These are phyloP conservation scores for Pseudogymnoascus sp. DNA, from an alignment of 2,329 filamentous ascomycete genomes.

Conservation along the genomic window DNA sequence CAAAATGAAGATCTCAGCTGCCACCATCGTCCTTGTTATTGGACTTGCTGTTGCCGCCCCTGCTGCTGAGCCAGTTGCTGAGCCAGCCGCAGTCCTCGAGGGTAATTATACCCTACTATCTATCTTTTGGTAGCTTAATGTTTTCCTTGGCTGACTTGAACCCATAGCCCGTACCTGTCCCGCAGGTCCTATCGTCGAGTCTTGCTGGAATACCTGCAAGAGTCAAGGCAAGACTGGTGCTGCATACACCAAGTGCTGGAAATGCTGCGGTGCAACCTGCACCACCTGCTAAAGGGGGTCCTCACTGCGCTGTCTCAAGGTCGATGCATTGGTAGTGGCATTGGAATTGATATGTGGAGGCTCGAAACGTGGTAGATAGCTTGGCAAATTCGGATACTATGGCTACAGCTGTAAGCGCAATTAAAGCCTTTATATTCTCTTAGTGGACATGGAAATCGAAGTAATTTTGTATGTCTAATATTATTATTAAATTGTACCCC, in stretches of 20 bases:
- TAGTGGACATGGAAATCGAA: not conserved
- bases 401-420: not conserved
- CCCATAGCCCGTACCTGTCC: not conserved
- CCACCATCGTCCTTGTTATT: not conserved
- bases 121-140: not conserved
- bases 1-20: not conserved
- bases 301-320: not conserved
- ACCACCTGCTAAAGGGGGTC: not conserved
- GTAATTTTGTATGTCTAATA: not conserved
- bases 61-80: not conserved
- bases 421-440: not conserved
- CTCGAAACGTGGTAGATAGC: not conserved
- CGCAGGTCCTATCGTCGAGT: not conserved
- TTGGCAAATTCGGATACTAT: not conserved
- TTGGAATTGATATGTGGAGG: not conserved
- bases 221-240: not conserved
- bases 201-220: not conserved
- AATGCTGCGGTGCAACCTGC: not conserved
- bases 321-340: not conserved
- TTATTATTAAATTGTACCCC: not conserved
- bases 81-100: not conserved
- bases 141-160: not conserved
- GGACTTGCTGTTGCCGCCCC: not conserved
- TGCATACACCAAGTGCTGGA: constrained; percentile 1
- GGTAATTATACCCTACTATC: not conserved